Conservation (phyloP, 148 eudicot genomes). For the Silene uniflora region DNA sequence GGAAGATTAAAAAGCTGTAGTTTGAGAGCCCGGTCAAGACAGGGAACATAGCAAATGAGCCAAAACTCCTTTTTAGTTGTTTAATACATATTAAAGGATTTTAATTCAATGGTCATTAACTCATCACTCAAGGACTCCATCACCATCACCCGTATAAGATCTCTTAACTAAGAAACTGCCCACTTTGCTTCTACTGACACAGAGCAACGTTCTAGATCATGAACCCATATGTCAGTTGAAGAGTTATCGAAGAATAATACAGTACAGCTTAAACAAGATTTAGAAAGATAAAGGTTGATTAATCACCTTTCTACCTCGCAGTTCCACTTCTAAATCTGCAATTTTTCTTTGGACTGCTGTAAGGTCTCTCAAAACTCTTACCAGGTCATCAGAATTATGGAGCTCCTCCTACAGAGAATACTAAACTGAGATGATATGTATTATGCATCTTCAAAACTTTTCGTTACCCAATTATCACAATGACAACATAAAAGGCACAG, state of each 20-base stretch:
- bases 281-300: background rate
- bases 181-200: background rate
- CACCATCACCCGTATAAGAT: background rate
- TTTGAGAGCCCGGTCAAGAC: background rate
- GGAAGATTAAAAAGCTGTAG: background rate
- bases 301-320: slow-evolving; percentile 94
- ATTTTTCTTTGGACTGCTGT: slow-evolving; percentile 89
- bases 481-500: background rate
- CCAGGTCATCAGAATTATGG: slow-evolving; percentile 71
- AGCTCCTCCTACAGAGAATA: slow-evolving; percentile 57
- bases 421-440: background rate
- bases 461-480: background rate
- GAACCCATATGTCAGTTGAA: background rate
- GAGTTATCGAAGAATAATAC: background rate
- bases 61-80: background rate
- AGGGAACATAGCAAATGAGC: background rate
- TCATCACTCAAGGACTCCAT: background rate
- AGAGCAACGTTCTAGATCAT: background rate
- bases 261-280: background rate
- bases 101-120: background rate
- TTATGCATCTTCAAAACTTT: background rate
- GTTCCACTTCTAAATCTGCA: slow-evolving; percentile 95
- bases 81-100: background rate
- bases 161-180: background rate
- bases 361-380: slow-evolving; percentile 88